Percentiles rank a stretch among this genome's conserved stretches.
These are phyloP conservation scores for Metschnikowia dekortorum DNA, from an alignment of 805 yeast genomes.

Conservation along the genomic window DNA sequence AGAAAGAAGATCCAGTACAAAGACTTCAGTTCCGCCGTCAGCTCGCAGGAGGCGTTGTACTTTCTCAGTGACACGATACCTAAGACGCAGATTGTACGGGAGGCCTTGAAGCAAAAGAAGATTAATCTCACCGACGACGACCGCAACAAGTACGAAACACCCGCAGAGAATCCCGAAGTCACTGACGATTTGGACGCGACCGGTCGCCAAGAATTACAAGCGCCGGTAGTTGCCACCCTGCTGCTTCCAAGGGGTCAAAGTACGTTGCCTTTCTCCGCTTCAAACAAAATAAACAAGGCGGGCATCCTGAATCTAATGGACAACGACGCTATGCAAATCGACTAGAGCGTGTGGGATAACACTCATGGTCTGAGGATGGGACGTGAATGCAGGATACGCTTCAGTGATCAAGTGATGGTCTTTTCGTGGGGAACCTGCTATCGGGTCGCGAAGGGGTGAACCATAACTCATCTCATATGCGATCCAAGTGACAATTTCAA, in stretches of 20 bases:
- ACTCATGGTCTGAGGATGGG: too few relatives aligned
- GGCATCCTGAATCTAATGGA: conserved; percentile 31
- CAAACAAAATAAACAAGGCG: conserved; percentile 25
- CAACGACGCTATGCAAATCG: conserved; percentile 13
- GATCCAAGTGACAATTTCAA: too few relatives aligned
- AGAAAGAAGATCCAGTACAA: conserved; percentile 66
- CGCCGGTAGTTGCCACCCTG: conserved; percentile 1
- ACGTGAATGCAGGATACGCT: too few relatives aligned
- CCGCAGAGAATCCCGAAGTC: conserved; percentile 6
- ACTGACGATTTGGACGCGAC: conserved; percentile 3
- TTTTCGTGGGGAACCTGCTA: too few relatives aligned
- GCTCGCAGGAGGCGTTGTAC: conserved; percentile 52
- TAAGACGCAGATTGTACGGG: conserved; percentile 48
- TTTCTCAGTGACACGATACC: conserved; percentile 70
- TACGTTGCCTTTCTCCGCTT: conserved; percentile 25
- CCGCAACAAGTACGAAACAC: conserved; percentile 4
- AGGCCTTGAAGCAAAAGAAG: conserved; percentile 41
- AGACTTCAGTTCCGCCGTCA: conserved; percentile 65
- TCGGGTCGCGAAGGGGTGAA: too few relatives aligned
- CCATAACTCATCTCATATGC: too few relatives aligned
- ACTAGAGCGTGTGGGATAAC: not conserved
- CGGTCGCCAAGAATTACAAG: not conserved
- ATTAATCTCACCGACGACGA: conserved; percentile 22
- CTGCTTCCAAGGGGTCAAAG: conserved; percentile 40
- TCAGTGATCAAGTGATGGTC: too few relatives aligned